phyloP scores from a whole-genome alignment of 345 rosid species.

The Gossypium australe region DNA sequence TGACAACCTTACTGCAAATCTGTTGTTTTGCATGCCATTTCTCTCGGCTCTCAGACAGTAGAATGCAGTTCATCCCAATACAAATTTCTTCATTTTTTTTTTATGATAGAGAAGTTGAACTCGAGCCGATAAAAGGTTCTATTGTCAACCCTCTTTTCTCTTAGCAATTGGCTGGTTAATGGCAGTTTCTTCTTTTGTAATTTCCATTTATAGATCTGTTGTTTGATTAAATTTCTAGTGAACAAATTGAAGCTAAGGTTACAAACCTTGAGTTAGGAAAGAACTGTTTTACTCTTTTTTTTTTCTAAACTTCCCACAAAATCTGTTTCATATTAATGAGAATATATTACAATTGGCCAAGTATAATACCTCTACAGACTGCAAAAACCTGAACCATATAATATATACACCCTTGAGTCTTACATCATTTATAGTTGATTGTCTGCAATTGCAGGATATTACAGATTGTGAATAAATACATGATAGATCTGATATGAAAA shows the following conservation, averaged over 20 bases:
- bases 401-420: not conserved
- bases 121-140: not conserved
- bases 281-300: not conserved
- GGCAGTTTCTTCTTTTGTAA: not conserved
- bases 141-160: not conserved
- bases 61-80: not conserved
- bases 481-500: not conserved
- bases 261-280: not conserved
- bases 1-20: constrained; percentile 16
- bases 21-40: not conserved
- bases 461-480: not conserved
- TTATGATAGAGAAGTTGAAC: not conserved
- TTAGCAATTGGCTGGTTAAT: not conserved
- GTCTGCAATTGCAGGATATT: not conserved
- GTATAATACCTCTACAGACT: not conserved
- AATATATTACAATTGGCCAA: not conserved
- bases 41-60: not conserved
- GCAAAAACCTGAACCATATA: not conserved
- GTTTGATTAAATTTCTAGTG: not conserved
- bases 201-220: not conserved
- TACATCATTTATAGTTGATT: not conserved
- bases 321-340: not conserved
- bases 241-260: not conserved
- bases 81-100: not conserved
- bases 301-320: not conserved